Conservation (phyloP, 352 stramenopile species). For the Pythium rhizo-oryzae region DNA sequence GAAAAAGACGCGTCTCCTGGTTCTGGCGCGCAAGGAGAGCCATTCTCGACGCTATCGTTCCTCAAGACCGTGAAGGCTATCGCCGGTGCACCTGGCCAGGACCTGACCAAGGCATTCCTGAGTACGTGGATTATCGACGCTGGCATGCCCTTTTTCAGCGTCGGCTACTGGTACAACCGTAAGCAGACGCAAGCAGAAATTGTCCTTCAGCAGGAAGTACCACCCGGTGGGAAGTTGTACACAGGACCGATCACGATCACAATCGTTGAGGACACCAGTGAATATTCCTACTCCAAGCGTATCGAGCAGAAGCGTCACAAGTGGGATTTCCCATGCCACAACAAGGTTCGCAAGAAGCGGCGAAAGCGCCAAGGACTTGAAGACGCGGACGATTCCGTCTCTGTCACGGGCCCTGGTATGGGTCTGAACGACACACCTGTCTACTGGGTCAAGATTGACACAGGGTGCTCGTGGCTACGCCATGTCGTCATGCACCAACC, state of each 20-base stretch:
- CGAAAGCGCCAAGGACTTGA: conserved; percentile 81
- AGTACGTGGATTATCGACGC: conserved; percentile 81
- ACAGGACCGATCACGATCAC: conserved; percentile 82
- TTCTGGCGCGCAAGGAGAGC: conserved; percentile 31
- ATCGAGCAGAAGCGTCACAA: conserved; percentile 87
- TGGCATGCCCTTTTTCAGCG: conserved; percentile 86
- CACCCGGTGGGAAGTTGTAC: conserved; percentile 78
- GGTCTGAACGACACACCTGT: conserved; percentile 86
- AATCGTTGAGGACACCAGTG: conserved; percentile 85
- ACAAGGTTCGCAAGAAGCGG: conserved; percentile 87
- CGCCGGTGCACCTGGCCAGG: conserved; percentile 70
- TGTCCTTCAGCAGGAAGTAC: conserved; percentile 82
- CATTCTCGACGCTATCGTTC: conserved; percentile 79
- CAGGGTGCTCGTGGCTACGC: conserved; percentile 69
- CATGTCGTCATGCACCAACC: conserved; percentile 88
- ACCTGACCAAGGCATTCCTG: conserved; percentile 82
- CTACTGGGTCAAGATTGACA: conserved; percentile 89
- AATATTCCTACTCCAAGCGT: conserved; percentile 81
- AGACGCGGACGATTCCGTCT: conserved; percentile 79
- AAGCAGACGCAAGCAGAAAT: conserved; percentile 88
- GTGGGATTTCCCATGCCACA: conserved; percentile 86
- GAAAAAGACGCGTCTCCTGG: conserved; percentile 25
- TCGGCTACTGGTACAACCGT: conserved; percentile 89
- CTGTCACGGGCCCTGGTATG: conserved; percentile 76
- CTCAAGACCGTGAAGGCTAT: conserved; percentile 84